Evolutionary conservation across 2,329 filamentous ascomycete species (phyloP).

Genomic region (Trichoderma koningii): DNA sequence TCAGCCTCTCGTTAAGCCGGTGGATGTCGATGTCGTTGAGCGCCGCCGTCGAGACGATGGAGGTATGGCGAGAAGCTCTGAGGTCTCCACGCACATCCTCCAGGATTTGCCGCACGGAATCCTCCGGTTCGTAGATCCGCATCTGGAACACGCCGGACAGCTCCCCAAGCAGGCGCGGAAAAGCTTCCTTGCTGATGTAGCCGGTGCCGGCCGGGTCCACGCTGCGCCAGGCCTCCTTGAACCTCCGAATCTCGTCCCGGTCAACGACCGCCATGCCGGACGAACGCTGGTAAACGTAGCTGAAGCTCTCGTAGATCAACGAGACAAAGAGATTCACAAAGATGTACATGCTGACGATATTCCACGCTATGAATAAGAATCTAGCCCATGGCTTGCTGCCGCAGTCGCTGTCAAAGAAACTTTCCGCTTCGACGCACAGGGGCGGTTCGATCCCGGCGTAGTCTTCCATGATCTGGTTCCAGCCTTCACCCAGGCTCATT

Average conservation of each 20-base stretch:
- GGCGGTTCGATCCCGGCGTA: conserved; percentile 79
- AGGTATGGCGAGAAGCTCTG: conserved; percentile 55
- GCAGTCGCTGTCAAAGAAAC: conserved; percentile 88
- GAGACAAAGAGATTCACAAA: conserved; percentile 98
- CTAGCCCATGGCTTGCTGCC: conserved; percentile 88
- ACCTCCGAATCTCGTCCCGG: conserved; percentile 89
- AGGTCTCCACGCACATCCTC: conserved; percentile 72
- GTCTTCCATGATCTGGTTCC: conserved; percentile 97
- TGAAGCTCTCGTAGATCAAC: conserved; percentile 98
- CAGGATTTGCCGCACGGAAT: conserved; percentile 83
- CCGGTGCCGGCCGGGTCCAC: conserved; percentile 90
- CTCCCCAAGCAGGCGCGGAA: conserved; percentile 85
- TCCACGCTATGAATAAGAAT: conserved; percentile 91
- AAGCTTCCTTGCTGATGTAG: conserved; percentile 85
- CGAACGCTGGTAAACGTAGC: conserved; percentile 96
- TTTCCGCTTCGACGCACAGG: conserved; percentile 70
- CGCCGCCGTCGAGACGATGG: conserved; percentile 55
- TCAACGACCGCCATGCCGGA: conserved; percentile 89
- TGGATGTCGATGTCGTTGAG: conserved; percentile 67
- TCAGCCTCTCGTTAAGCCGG: conserved; percentile 72
- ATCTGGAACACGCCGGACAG: conserved; percentile 95
- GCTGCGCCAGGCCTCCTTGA: conserved; percentile 98
- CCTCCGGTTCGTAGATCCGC: conserved; percentile 90
- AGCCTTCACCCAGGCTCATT: conserved; percentile 91
- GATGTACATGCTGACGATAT: conserved; percentile 99